Evolutionary conservation across 1,284 basidiomycete species (phyloP).

Genomic region (Meripilus lineatus): DNA sequence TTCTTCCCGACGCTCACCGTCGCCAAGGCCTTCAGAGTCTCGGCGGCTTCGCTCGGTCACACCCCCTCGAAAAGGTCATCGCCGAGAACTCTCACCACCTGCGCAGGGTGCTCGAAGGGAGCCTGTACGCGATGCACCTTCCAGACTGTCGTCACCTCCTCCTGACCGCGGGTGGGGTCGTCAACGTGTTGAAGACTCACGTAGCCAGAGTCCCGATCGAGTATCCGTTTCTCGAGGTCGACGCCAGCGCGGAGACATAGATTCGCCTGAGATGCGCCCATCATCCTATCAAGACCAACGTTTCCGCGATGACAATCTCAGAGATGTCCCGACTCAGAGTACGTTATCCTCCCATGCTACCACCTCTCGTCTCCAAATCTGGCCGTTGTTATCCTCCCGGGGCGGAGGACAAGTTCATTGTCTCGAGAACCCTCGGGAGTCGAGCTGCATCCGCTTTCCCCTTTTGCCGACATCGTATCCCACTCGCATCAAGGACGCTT

Average conservation of each 20-base stretch:
- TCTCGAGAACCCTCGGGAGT: conserved; percentile 50
- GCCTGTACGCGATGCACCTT: too few relatives aligned
- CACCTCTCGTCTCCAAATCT: conserved; percentile 37
- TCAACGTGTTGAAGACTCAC: conserved; percentile 17
- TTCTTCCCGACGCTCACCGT: conserved; percentile 13
- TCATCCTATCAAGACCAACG: conserved; percentile 19
- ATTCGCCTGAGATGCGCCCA: conserved; percentile 13
- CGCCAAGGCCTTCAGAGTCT: conserved; percentile 10
- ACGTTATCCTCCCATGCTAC: conserved; percentile 62
- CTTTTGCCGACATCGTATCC: conserved; percentile 40
- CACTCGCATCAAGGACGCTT: conserved; percentile 51
- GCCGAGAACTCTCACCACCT: conserved; percentile 16
- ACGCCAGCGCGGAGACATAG: conserved; percentile 13
- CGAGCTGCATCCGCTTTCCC: conserved; percentile 38
- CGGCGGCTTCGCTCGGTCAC: conserved; percentile 19
- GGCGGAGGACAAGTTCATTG: conserved; percentile 38
- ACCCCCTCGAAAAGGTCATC: conserved; percentile 14
- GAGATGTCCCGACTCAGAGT: conserved; percentile 56
- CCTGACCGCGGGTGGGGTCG: conserved; percentile 16
- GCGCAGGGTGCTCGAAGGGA: too few relatives aligned
- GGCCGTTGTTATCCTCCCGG: conserved; percentile 41
- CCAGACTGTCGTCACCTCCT: too few relatives aligned
- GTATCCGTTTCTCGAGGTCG: conserved; percentile 16
- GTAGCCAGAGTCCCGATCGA: conserved; percentile 18
- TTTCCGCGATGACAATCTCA: conserved; percentile 33